A percentile compares a stretch with the other conserved stretches of the same genome.
These are phyloP conservation scores for Pisolithus orientalis DNA, from an alignment of 768 basidiomycete genomes.

Conservation along the genomic window DNA sequence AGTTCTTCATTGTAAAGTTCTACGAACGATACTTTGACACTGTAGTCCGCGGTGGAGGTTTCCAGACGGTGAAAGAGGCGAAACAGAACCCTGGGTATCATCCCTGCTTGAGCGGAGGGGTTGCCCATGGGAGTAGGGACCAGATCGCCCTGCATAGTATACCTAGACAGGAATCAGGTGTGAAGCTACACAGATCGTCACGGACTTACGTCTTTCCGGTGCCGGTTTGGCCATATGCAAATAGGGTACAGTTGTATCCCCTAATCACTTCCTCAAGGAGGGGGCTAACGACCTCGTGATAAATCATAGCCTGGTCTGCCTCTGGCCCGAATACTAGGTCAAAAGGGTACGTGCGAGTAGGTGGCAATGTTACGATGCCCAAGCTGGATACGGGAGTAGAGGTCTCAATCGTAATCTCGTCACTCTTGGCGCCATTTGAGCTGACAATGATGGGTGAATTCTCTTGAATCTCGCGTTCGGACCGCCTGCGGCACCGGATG, in stretches of 20 bases:
- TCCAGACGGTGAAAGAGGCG: slow-evolving; percentile 88
- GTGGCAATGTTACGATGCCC: slow-evolving; percentile 69
- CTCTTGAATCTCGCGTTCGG: slow-evolving; percentile 77
- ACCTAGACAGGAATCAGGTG: slow-evolving; percentile 37
- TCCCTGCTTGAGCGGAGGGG: slow-evolving; percentile 85
- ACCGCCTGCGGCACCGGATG: slow-evolving; percentile 81
- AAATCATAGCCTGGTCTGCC: slow-evolving; percentile 91
- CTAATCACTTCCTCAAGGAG: slow-evolving; percentile 90
- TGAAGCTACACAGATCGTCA: background rate
- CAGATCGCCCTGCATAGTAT: slow-evolving; percentile 98
- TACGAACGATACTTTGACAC: slow-evolving; percentile 89
- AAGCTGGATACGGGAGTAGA: slow-evolving; percentile 61
- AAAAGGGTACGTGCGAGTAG: slow-evolving; percentile 85
- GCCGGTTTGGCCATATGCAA: slow-evolving; percentile 98
- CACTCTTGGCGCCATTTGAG: slow-evolving; percentile 68
- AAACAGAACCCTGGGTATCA: slow-evolving; percentile 92
- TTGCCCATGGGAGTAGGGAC: slow-evolving; percentile 77
- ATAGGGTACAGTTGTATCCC: slow-evolving; percentile 96
- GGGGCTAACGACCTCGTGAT: slow-evolving; percentile 87
- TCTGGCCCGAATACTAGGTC: slow-evolving; percentile 96
- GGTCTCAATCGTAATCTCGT: slow-evolving; percentile 77
- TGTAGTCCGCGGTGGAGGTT: slow-evolving; percentile 68
- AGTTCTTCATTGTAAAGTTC: slow-evolving; percentile 99
- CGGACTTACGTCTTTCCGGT: slow-evolving; percentile 91
- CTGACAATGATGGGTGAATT: slow-evolving; percentile 84